Base-by-base conservation (phyloP, 495 filamentous ascomycete species). In the Massariosphaeria phaeospora region DNA sequence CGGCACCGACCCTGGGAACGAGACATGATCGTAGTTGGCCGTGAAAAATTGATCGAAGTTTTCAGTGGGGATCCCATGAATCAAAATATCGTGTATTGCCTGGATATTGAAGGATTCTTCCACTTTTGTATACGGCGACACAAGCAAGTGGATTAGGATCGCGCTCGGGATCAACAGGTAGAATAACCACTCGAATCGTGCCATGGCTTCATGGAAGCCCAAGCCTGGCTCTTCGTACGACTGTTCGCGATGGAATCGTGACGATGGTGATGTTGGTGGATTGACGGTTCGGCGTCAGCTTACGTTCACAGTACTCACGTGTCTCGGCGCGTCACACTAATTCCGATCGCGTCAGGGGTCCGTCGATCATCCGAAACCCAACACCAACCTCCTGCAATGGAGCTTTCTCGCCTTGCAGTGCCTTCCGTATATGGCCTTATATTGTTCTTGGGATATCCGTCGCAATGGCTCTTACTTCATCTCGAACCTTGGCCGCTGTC, bases 81-180 rank as follows among this genome's bases (percentile, higher is more conserved):
- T 79, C 13, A 93, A 66, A 29, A 97, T 85, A 66, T 99, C 93
- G 69, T 97, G 94, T 5, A 84, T 83, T 0, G 93, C 93, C 67
- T 99, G 93, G 46, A 97, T 82, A 62, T 95, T 95, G 79, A 99
- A 99, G 0, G 91, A 96, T 72, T 99, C 93, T 67, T 99, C 93
- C 49, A 99, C 94, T 70, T 99, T 99, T 42, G 94, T 96, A 73
- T 93, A 96, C 0, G 93, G 94, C 13, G 94, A 83, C 8, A 80
- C 69, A 49, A 82, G 54, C 43, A 96, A 79, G 68, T 99, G 91
- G 23, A 88, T 43, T 17, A 91, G 66, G 58, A 96, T 79, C 30
- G 46, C 20, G 15, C 25, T 48, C 3, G 61, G 61, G 48, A 59
- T 63, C 26, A 63, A 50, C 11, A 42, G 33, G 30, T 53, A 53